Percentiles rank a stretch among this genome's conserved stretches.
These are phyloP conservation scores for Penicillium atrosanguineum DNA, from an alignment of 495 filamentous ascomycete species.

Conservation along the genomic window DNA sequence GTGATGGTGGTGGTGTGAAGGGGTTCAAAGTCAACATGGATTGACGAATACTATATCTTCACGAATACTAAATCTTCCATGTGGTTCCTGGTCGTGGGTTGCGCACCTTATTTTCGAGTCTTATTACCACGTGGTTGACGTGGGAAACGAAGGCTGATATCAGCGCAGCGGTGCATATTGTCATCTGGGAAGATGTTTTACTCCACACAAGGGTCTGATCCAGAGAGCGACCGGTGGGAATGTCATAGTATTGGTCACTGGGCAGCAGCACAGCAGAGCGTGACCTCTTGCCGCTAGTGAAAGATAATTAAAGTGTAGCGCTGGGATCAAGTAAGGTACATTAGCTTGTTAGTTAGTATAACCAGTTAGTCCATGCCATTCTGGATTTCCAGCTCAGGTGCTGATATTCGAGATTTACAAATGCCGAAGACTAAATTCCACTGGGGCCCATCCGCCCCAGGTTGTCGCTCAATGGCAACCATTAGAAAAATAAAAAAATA, in stretches of 20 bases:
- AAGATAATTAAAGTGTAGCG: too few species aligned
- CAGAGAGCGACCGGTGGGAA: neutral
- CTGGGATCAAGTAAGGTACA: too few species aligned
- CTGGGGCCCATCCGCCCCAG: too few species aligned
- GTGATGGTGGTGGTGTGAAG: neutral
- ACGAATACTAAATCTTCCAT: neutral
- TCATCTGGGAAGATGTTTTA: neutral
- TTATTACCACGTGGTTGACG: neutral
- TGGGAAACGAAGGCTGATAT: neutral
- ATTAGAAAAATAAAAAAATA: too few species aligned
- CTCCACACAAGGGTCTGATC: neutral
- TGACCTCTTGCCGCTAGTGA: neutral
- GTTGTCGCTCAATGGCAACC: too few species aligned
- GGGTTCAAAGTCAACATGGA: neutral
- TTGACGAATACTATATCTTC: neutral
- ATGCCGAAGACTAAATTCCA: too few species aligned
- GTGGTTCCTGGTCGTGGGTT: neutral
- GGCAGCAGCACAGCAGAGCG: slow-evolving; percentile 2
- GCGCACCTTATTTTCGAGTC: neutral
- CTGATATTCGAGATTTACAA: neutral
- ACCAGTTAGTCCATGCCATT: too few species aligned
- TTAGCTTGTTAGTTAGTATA: too few species aligned
- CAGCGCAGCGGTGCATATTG: neutral
- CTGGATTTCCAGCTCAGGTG: too few species aligned
- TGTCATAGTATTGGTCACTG: neutral